phyloP scores from a whole-genome alignment of 176 grass and related monocot genomes.

The Paspalum notatum region DNA sequence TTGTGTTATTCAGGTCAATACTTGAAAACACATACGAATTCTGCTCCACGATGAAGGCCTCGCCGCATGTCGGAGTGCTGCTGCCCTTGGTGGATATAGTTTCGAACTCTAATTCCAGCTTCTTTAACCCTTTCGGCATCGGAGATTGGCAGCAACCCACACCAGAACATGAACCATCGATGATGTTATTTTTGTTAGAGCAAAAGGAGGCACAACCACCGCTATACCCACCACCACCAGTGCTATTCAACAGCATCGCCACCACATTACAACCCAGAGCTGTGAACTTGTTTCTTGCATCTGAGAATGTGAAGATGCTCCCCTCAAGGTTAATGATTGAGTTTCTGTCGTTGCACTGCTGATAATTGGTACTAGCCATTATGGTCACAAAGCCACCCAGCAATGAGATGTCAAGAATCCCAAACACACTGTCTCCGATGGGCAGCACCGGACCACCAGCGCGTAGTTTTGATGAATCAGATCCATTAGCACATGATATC shows the following conservation, averaged over 20 bases:
- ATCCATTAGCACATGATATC: not conserved
- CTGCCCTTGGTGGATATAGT: slow-evolving; percentile 38
- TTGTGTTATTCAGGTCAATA: not conserved
- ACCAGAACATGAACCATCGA: slow-evolving; percentile 47
- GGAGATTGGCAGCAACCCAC: slow-evolving; percentile 63
- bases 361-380: not conserved
- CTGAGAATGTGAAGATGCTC: slow-evolving; percentile 63
- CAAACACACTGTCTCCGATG: not conserved
- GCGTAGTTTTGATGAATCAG: not conserved
- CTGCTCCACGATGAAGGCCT: slow-evolving; percentile 57
- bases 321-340: slow-evolving; percentile 42
- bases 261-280: slow-evolving; percentile 59
- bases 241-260: slow-evolving; percentile 37
- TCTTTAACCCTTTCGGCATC: slow-evolving; percentile 41
- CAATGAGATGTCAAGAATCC: slow-evolving; percentile 48
- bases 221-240: not conserved
- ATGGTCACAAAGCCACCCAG: slow-evolving; percentile 47
- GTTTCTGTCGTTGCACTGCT: not conserved
- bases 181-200: not conserved
- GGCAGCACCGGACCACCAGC: not conserved
- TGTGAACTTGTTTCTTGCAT: slow-evolving; percentile 62
- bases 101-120: slow-evolving; percentile 18
- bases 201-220: slow-evolving; percentile 63
- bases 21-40: slow-evolving; percentile 40
- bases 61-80: not conserved